These are phyloP conservation scores for Scheffersomyces illinoinensis DNA, from an alignment of 1,139 yeast species.

Conservation along the genomic window DNA sequence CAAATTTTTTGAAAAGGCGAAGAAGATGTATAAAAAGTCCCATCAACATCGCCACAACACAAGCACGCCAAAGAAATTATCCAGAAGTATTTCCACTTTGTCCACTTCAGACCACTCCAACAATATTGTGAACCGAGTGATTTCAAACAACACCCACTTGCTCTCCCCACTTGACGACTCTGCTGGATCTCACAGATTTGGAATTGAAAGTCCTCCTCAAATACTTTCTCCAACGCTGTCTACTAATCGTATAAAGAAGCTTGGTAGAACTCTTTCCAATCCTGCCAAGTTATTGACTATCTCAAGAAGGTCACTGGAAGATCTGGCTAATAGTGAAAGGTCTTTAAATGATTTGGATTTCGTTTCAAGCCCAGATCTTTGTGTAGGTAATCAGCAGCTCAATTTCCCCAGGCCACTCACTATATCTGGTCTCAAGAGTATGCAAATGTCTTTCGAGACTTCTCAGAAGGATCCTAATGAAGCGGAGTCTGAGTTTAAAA, in stretches of 20 bases:
- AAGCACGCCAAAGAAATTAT: not conserved
- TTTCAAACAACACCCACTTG: constrained; percentile 6
- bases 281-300: constrained; percentile 18
- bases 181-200: not conserved
- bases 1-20: constrained; percentile 14
- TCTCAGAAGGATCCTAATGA: constrained; percentile 24
- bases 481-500: constrained; percentile 25
- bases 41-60: not conserved
- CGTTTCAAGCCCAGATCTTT: constrained; percentile 1
- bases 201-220: not conserved
- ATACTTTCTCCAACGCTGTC: not conserved
- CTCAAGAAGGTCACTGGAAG: constrained; percentile 5
- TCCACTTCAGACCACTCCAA: constrained; percentile 6
- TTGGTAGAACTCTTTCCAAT: constrained; percentile 19
- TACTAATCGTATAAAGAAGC: constrained; percentile 11
- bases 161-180: constrained; percentile 5
- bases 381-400: constrained; percentile 9
- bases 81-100: constrained; percentile 18
- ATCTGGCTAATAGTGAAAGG: not conserved
- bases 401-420: constrained; percentile 34
- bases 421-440: constrained; percentile 27
- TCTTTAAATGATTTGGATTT: not conserved
- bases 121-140: constrained; percentile 7
- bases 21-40: constrained; percentile 6
- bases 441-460: constrained; percentile 38